Evolutionary conservation across 768 basidiomycete species (phyloP).

Genomic region (Boletus reticulatus): DNA sequence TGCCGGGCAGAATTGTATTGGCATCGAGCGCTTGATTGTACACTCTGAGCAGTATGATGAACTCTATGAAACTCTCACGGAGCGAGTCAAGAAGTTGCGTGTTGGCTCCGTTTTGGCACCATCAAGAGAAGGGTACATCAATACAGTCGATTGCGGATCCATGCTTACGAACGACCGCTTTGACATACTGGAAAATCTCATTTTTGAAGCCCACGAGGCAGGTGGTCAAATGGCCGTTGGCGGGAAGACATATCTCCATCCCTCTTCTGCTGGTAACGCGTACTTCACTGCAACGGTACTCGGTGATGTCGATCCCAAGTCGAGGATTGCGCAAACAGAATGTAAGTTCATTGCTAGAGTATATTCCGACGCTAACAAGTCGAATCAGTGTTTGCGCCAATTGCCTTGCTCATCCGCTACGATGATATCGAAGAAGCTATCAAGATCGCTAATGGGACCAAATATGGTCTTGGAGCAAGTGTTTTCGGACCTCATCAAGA

Average conservation of each 20-base stretch:
- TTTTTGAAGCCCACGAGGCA: slow-evolving; percentile 60
- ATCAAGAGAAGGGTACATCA: slow-evolving; percentile 64
- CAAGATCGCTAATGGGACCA: slow-evolving; percentile 82
- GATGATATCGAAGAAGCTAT: slow-evolving; percentile 83
- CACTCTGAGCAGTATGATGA: slow-evolving; percentile 75
- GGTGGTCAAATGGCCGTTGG: slow-evolving; percentile 67
- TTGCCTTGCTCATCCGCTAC: slow-evolving; percentile 85
- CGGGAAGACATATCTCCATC: slow-evolving; percentile 63
- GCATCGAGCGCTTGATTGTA: slow-evolving; percentile 90
- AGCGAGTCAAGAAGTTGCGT: slow-evolving; percentile 69
- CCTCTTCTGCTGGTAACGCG: slow-evolving; percentile 65
- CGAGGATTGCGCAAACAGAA: slow-evolving; percentile 80
- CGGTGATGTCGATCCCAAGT: slow-evolving; percentile 65
- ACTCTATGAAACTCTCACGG: slow-evolving; percentile 61
- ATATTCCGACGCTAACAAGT: slow-evolving; percentile 10
- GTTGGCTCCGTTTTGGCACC: slow-evolving; percentile 71
- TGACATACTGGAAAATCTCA: slow-evolving; percentile 61
- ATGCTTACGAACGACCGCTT: slow-evolving; percentile 83
- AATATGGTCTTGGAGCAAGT: slow-evolving; percentile 89
- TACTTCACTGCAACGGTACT: slow-evolving; percentile 90
- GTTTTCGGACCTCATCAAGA: slow-evolving; percentile 89
- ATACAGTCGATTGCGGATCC: slow-evolving; percentile 79
- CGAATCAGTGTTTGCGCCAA: slow-evolving; percentile 81
- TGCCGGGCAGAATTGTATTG: slow-evolving; percentile 95
- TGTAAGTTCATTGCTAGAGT: slow-evolving; percentile 37